A percentile compares a stretch with the other conserved stretches of the same genome.
phyloP scores from a whole-genome alignment of 306 rosid species.

The Begonia peltatifolia region DNA sequence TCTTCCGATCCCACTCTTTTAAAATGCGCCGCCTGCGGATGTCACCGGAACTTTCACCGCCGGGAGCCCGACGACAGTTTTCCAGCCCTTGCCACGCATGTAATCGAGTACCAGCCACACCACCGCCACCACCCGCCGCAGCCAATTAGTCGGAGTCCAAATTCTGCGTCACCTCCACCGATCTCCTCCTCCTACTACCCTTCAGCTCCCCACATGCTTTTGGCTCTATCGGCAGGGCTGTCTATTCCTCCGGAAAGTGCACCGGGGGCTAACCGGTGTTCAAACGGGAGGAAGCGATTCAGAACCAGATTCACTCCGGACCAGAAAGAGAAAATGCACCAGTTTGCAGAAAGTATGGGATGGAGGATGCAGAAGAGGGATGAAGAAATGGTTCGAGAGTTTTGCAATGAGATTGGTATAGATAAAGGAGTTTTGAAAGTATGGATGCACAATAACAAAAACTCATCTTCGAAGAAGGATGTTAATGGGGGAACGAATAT shows the following conservation, averaged over 20 bases:
- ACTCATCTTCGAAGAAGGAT: slow-evolving; percentile 33
- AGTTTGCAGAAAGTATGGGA: slow-evolving; percentile 61
- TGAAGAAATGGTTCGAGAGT: slow-evolving; percentile 45
- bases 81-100: slow-evolving; percentile 16
- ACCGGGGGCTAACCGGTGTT: slow-evolving; percentile 6
- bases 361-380: slow-evolving; percentile 97
- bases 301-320: slow-evolving; percentile 64
- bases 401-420: slow-evolving; percentile 58
- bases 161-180: slow-evolving; percentile 87
- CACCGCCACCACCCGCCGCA: slow-evolving; percentile 27
- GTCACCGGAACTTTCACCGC: slow-evolving; percentile 98
- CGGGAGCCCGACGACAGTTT: slow-evolving; percentile 69
- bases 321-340: slow-evolving; percentile 75
- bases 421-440: slow-evolving; percentile 72
- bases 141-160: slow-evolving; percentile 40
- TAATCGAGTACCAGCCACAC: slow-evolving; percentile 21
- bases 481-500: slow-evolving; percentile 3
- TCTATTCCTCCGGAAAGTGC: slow-evolving; percentile 3
- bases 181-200: slow-evolving; percentile 90
- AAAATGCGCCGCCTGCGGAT: slow-evolving; percentile 94
- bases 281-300: slow-evolving; percentile 41
- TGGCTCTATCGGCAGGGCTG: slow-evolving; percentile 62
- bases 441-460: slow-evolving; percentile 98
- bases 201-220: slow-evolving; percentile 86
- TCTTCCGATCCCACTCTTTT: slow-evolving; percentile 63